A percentile compares a stretch with the other conserved stretches of the same genome.
Conservation (phyloP, 2,329 filamentous ascomycete genomes). For the Cyclaneusma minus region DNA sequence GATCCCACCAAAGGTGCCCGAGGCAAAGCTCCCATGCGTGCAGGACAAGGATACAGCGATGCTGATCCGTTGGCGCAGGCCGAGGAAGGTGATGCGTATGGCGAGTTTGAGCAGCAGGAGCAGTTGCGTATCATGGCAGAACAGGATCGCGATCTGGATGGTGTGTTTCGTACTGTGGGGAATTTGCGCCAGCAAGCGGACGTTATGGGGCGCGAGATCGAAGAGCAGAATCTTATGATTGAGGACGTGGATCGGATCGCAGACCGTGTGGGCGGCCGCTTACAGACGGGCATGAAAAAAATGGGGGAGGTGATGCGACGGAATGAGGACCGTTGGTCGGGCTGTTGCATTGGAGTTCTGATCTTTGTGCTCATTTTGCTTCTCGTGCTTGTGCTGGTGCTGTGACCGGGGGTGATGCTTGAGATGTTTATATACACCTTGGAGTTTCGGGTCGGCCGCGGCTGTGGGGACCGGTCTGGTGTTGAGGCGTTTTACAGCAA, state of each 20-base stretch:
- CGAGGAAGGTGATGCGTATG: slow-evolving; percentile 33
- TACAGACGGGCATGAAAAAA: slow-evolving; percentile 77
- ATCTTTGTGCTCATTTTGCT: slow-evolving; percentile 81
- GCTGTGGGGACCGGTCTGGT: background rate
- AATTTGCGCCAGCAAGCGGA: slow-evolving; percentile 82
- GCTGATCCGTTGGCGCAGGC: slow-evolving; percentile 36
- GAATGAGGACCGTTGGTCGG: slow-evolving; percentile 80
- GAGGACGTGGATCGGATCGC: slow-evolving; percentile 72
- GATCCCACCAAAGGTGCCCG: slow-evolving; percentile 20
- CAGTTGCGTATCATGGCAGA: slow-evolving; percentile 87
- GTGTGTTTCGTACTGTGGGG: slow-evolving; percentile 84
- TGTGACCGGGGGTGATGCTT: too few species aligned
- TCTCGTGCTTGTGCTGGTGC: slow-evolving; percentile 58
- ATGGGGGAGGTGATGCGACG: slow-evolving; percentile 69
- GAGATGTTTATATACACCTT: too few species aligned
- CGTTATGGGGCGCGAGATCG: slow-evolving; percentile 90
- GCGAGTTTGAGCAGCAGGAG: slow-evolving; percentile 78
- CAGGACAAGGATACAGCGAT: slow-evolving; percentile 28
- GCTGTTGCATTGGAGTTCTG: slow-evolving; percentile 79
- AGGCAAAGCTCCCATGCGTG: slow-evolving; percentile 31
- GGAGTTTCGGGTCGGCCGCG: too few species aligned
- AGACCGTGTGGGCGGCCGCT: slow-evolving; percentile 72
- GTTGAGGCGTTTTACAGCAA: too few species aligned
- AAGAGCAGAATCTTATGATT: slow-evolving; percentile 85
- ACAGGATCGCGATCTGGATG: slow-evolving; percentile 85